Evolutionary conservation across 2,329 filamentous ascomycete species (phyloP).

Genomic region (Calonectria naviculata): DNA sequence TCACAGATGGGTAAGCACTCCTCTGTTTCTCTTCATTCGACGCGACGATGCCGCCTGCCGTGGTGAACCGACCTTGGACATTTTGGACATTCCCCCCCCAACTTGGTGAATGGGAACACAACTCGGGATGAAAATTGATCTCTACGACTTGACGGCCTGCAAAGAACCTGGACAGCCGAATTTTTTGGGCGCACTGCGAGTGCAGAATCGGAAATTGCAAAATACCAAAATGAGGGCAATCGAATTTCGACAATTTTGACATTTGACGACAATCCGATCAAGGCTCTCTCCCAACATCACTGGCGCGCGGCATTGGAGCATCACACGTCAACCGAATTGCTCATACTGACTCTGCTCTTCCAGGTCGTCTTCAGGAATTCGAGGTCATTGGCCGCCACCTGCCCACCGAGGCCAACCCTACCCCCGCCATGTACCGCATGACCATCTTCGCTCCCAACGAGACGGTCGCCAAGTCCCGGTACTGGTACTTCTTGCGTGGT

Average conservation of each 20-base stretch:
- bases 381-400: constrained; percentile 99
- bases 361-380: constrained; percentile 99
- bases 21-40: constrained; percentile 37
- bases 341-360: constrained; percentile 45
- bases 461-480: constrained; percentile 99
- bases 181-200: neutral
- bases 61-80: constrained; percentile 31
- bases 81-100: constrained; percentile 32
- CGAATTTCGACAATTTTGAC: constrained; percentile 9
- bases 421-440: constrained; percentile 99
- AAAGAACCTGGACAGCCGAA: neutral
- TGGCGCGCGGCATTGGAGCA: constrained; percentile 19
- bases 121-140: constrained; percentile 18
- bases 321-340: neutral
- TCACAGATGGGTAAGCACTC: constrained; percentile 70
- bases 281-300: neutral
- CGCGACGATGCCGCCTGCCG: constrained; percentile 38
- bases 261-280: constrained; percentile 2
- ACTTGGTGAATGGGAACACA: neutral
- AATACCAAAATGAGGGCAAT: neutral
- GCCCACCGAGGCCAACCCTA: constrained; percentile 97
- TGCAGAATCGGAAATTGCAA: neutral
- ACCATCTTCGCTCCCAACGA: constrained; percentile 98
- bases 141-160: neutral
- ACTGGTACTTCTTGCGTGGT: constrained; percentile 99